These are phyloP conservation scores for Novymonas esmeraldas DNA, from an alignment of 208 protist species.

Conservation along the genomic window DNA sequence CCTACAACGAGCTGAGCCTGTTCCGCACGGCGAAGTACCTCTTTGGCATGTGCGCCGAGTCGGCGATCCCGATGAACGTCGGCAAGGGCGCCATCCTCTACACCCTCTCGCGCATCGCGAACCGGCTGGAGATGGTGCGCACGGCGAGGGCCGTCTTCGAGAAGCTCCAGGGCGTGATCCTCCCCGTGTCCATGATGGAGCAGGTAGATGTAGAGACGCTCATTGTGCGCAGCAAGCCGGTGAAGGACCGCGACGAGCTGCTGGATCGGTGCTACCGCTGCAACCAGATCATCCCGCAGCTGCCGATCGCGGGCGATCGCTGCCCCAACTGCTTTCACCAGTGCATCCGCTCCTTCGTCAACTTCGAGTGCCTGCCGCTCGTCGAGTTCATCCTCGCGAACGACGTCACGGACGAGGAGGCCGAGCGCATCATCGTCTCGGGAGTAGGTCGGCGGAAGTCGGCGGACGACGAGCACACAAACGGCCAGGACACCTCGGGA, in stretches of 20 bases:
- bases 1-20: constrained; percentile 80
- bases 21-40: constrained; percentile 90
- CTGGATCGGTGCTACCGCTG: constrained; percentile 93
- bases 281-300: constrained; percentile 84
- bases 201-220: constrained; percentile 93
- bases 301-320: constrained; percentile 77
- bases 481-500: not conserved
- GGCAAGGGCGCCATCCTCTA: constrained; percentile 88
- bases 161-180: constrained; percentile 83
- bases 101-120: constrained; percentile 86
- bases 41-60: constrained; percentile 63
- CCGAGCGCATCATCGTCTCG: constrained; percentile 77
- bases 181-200: constrained; percentile 85
- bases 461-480: constrained; percentile 25
- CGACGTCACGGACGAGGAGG: constrained; percentile 87
- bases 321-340: constrained; percentile 93
- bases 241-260: constrained; percentile 90
- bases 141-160: constrained; percentile 90
- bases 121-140: constrained; percentile 89
- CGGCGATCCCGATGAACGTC: constrained; percentile 84
- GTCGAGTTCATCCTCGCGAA: constrained; percentile 94
- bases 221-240: constrained; percentile 84
- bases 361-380: constrained; percentile 93
- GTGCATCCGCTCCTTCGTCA: constrained; percentile 93
- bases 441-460: constrained; percentile 51